Conservation (phyloP, 768 basidiomycete species). For the Hortiboletus flavorubellus region DNA sequence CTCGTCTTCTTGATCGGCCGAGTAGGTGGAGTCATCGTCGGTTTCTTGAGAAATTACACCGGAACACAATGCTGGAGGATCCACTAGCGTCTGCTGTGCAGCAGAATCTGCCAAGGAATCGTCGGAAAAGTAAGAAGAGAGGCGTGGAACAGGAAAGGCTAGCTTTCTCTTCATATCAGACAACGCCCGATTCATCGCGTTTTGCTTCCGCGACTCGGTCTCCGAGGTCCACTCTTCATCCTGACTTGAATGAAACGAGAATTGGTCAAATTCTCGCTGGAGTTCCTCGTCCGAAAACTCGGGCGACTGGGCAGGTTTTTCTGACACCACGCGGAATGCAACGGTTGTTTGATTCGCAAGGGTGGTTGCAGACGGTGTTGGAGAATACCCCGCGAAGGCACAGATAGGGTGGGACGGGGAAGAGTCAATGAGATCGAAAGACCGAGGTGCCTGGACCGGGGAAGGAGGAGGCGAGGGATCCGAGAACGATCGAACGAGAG, state of each 20-base stretch:
- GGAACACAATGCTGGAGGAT: background rate
- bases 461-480: background rate
- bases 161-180: slow-evolving; percentile 8
- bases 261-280: slow-evolving; percentile 9
- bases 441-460: background rate
- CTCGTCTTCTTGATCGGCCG: slow-evolving; percentile 6
- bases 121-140: slow-evolving; percentile 10
- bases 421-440: background rate
- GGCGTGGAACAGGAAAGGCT: slow-evolving; percentile 5
- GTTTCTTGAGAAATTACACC: background rate
- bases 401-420: too few species aligned
- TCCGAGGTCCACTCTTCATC: slow-evolving; percentile 17
- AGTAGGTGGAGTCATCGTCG: background rate
- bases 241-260: slow-evolving; percentile 9
- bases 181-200: slow-evolving; percentile 1
- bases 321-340: too few species aligned
- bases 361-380: background rate
- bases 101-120: slow-evolving; percentile 3
- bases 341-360: background rate
- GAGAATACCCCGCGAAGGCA: background rate
- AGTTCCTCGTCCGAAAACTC: slow-evolving; percentile 13
- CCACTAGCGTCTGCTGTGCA: background rate
- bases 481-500: slow-evolving; percentile 3
- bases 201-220: slow-evolving; percentile 9
- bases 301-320: background rate